phyloP scores from a whole-genome alignment of 441 rosid genomes.

The Isatis lusitanica region DNA sequence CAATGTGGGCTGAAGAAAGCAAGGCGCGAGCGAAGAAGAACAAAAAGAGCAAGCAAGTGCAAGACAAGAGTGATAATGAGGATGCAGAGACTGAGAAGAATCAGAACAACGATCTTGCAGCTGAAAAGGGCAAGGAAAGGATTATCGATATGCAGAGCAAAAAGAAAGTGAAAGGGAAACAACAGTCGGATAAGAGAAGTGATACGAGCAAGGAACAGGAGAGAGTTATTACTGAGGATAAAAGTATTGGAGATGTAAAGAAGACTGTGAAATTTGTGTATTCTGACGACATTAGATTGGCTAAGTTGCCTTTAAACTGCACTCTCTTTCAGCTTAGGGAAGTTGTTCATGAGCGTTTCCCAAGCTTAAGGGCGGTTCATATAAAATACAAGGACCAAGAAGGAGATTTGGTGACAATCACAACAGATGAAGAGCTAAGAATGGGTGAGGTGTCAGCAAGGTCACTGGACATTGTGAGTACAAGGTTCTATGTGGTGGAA shows the following conservation, averaged over 20 bases:
- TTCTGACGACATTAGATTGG: conserved; percentile 63
- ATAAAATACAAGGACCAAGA: conserved; percentile 68
- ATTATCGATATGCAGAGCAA: conserved; percentile 33
- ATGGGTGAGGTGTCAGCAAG: conserved; percentile 55
- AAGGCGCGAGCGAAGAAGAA: conserved; percentile 41
- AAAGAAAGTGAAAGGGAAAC: conserved; percentile 41
- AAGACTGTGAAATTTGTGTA: conserved; percentile 57
- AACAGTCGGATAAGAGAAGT: conserved; percentile 36
- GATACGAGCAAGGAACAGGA: conserved; percentile 44
- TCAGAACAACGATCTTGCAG: background rate
- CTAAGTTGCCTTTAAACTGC: conserved; percentile 54
- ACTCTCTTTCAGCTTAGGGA: conserved; percentile 62
- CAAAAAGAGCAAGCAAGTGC: conserved; percentile 34
- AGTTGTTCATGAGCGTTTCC: conserved; percentile 56
- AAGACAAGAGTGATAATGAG: conserved; percentile 29
- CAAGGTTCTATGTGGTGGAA: conserved; percentile 53
- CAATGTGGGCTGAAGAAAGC: conserved; percentile 38
- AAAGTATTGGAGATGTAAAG: conserved; percentile 37
- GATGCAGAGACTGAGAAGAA: conserved; percentile 17
- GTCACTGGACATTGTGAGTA: conserved; percentile 42
- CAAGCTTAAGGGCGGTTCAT: conserved; percentile 57
- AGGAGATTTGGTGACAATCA: conserved; percentile 72
- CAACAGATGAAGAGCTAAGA: conserved; percentile 63
- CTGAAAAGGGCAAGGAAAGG: conserved; percentile 37
- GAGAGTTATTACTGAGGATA: conserved; percentile 48